Percentiles rank a stretch among this genome's conserved stretches.
Evolutionary conservation across 2,329 filamentous ascomycete genomes (phyloP).

Genomic region (Colletotrichum graminicola): DNA sequence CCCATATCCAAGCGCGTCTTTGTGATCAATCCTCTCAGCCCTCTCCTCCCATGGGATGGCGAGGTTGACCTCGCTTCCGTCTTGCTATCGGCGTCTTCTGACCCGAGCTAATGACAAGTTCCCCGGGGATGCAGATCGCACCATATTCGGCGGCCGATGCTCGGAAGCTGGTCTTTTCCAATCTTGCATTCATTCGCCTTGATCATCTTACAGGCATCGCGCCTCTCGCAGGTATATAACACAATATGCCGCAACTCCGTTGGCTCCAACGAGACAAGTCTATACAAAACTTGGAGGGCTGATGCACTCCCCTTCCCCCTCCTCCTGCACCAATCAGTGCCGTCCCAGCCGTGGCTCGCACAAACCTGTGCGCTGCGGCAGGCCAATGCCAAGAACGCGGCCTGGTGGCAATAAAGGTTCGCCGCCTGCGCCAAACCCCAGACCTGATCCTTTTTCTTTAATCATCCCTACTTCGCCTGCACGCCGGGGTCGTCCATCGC

Average conservation of each 20-base stretch:
- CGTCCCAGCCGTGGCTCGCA: neutral
- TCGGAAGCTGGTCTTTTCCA: neutral
- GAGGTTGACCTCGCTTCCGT: neutral
- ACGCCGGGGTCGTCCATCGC: slow-evolving; percentile 2
- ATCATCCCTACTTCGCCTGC: neutral
- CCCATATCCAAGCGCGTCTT: neutral
- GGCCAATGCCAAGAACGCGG: slow-evolving; percentile 1
- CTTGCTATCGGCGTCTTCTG: neutral
- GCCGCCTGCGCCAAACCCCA: slow-evolving; percentile 6
- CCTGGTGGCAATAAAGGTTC: neutral
- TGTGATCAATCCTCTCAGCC: neutral
- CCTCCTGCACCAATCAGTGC: neutral
- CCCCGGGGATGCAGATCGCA: neutral
- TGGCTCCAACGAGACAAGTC: slow-evolving; percentile 3
- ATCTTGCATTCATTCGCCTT: slow-evolving; percentile 15
- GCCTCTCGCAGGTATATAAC: slow-evolving; percentile 5
- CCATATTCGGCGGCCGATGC: neutral
- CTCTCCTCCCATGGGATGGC: neutral
- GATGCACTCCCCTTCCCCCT: neutral
- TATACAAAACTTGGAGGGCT: slow-evolving; percentile 6
- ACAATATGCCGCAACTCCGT: slow-evolving; percentile 13
- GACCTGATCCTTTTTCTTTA: neutral
- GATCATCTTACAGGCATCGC: neutral
- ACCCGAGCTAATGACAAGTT: neutral
- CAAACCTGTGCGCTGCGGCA: neutral